Base-by-base conservation (phyloP, 2,329 filamentous ascomycete genomes). In the Ploettnerulaceae sp. region DNA sequence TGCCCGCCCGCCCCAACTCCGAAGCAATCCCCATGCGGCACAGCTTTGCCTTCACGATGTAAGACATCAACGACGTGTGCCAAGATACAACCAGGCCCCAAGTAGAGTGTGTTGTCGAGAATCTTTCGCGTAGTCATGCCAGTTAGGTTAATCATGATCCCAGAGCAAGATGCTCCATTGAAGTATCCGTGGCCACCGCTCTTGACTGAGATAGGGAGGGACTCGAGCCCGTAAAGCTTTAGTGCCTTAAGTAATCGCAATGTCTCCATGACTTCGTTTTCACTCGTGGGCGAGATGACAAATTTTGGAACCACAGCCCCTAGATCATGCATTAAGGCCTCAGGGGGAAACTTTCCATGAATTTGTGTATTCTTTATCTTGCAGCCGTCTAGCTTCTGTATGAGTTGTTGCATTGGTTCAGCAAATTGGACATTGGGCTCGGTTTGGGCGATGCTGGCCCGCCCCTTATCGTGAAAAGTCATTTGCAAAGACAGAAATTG, bases 181-280 rank as follows among this genome's bases (percentile, higher is more conserved):
- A 33, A 33, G 14, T 33, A 33, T 33, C 31, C 31, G n/a, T 33
- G 31, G n/a, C 31, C 31, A n/a, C 31, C 31, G n/a, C 31, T 33
- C 31, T 33, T 33, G 7, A 33, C 24, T 11, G 24, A 33, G 7
- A 33, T 14, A 33, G 11, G 11, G 11, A 33, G 31, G 6, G 7
- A 6, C 5, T 33, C 11, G 24, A 7, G 11, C 11, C n/a, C n/a
- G n/a, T n/a, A n/a, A 26, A 26, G 6, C 24, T 26, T 6, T 26
- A 26, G 24, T 26, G 24, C n/a, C 24, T 26, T 26, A 11, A 26
- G 24, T 26, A 26, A 26, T 11, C 11, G 6, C 24, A 26, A 26
- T 11, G 24, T 26, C 24, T 26, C 6, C 11, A 11, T 11, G 11
- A 26, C 24, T 26, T 11, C 24, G 6, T 11, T 7, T 26, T 26